Evolutionary conservation across 2,329 filamentous ascomycete genomes (phyloP).

Genomic region (Mycocentrospora acerina): DNA sequence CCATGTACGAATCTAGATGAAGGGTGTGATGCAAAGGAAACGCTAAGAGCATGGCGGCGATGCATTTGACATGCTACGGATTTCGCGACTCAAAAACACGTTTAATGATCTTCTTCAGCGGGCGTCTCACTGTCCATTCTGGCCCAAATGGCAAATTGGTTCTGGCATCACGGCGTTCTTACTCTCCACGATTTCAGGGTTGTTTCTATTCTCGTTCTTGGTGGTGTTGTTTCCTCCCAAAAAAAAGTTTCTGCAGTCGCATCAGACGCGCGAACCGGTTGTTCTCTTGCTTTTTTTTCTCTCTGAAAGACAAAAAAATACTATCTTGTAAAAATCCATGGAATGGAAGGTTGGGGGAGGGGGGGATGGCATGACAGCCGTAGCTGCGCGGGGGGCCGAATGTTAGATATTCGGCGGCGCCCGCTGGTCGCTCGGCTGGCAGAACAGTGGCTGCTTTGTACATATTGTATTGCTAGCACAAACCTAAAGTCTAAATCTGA

Average conservation of each 20-base stretch:
- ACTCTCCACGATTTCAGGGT: too few species aligned
- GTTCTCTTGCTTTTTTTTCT: neutral
- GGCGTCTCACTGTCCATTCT: slow-evolving; percentile 17
- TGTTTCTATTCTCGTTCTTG: too few species aligned
- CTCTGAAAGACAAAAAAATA: too few species aligned
- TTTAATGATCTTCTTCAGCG: slow-evolving; percentile 35
- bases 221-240: neutral
- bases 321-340: too few species aligned
- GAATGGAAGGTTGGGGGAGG: too few species aligned
- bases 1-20: slow-evolving; percentile 60
- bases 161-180: too few species aligned
- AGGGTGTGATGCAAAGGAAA: slow-evolving; percentile 10
- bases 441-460: slow-evolving; percentile 21
- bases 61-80: too few species aligned
- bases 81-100: slow-evolving; percentile 3
- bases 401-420: slow-evolving; percentile 9
- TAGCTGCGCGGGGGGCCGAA: neutral
- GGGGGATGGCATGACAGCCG: slow-evolving; percentile 1
- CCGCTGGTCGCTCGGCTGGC: slow-evolving; percentile 9
- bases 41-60: neutral
- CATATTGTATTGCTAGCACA: slow-evolving; percentile 21
- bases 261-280: too few species aligned
- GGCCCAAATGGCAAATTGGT: too few species aligned
- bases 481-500: too few species aligned
- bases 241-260: too few species aligned